phyloP scores from a whole-genome alignment of 2,329 filamentous ascomycete species.

The Colletotrichum shisoi region DNA sequence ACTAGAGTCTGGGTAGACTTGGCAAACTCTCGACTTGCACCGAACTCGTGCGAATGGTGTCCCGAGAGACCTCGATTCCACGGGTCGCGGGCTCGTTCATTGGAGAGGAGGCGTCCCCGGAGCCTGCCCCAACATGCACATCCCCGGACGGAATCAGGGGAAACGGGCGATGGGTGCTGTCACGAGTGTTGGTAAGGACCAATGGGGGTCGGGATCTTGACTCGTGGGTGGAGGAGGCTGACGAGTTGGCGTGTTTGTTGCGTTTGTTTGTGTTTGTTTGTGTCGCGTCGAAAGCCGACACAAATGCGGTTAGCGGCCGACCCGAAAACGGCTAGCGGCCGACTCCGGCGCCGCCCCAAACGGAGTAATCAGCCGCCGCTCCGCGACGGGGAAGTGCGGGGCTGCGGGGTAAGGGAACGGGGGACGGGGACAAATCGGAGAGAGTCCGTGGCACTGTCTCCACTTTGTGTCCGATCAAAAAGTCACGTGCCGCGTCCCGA shows the following conservation, averaged over 20 bases:
- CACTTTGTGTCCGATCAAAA: too few relatives aligned
- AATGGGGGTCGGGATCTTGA: conserved; percentile 11
- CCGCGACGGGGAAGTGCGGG: background rate
- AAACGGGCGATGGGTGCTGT: background rate
- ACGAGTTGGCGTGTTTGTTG: conserved; percentile 6
- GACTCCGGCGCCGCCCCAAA: background rate
- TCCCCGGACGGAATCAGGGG: conserved; percentile 13
- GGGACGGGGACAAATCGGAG: background rate
- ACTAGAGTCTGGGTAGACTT: background rate
- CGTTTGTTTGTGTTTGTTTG: conserved; percentile 4
- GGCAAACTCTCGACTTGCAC: background rate
- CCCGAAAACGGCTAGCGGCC: background rate
- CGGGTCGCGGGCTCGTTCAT: conserved; percentile 5
- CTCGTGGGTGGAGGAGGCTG: conserved; percentile 20
- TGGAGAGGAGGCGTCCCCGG: conserved; percentile 19
- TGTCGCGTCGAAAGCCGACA: conserved; percentile 3
- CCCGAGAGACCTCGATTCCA: conserved; percentile 7
- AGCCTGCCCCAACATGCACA: conserved; percentile 8
- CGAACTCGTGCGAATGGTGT: conserved; percentile 19
- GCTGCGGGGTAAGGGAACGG: too few relatives aligned
- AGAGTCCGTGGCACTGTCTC: too few relatives aligned
- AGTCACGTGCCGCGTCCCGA: background rate
- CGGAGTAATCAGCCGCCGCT: background rate
- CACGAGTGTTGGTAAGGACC: background rate
- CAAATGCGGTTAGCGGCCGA: conserved; percentile 13